Conservation (phyloP, 2,329 filamentous ascomycete genomes). For the Colletotrichum sp. region DNA sequence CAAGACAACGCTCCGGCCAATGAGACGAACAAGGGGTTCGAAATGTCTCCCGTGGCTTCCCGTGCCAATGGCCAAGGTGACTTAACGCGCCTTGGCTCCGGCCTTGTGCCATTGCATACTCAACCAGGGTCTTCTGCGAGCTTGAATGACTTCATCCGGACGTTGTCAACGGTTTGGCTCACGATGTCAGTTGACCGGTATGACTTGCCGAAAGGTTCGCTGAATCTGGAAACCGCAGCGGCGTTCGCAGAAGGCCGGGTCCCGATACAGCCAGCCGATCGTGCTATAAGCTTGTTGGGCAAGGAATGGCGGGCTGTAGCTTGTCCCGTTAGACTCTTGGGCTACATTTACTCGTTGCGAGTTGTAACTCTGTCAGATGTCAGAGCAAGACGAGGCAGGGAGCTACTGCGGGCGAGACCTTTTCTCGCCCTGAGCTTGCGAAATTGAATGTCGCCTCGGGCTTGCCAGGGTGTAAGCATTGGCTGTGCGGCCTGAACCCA, state of each 20-base stretch:
- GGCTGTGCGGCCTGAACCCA: neutral
- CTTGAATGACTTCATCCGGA: neutral
- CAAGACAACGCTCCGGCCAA: neutral
- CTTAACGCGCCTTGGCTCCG: neutral
- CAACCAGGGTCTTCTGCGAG: neutral
- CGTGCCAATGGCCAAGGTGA: neutral
- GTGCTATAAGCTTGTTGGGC: neutral
- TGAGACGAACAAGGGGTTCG: neutral
- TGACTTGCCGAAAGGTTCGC: neutral
- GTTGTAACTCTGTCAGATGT: constrained; percentile 5
- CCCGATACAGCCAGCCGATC: neutral
- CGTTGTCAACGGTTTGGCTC: neutral
- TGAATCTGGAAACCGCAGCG: neutral
- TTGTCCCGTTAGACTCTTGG: neutral
- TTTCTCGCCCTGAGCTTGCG: neutral
- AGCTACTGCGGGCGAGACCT: neutral
- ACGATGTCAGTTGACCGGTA: neutral
- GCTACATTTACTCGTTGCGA: constrained; percentile 12
- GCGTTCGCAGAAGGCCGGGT: neutral
- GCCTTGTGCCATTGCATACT: neutral
- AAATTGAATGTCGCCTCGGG: neutral
- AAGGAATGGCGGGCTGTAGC: neutral
- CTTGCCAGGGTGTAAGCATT: neutral
- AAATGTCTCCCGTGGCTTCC: neutral
- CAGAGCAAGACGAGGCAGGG: constrained; percentile 1